Evolutionary conservation across 805 yeast species (phyloP), one percentile per base, ranked within the genome.

Genomic region (Metschnikowia lunata): DNA sequence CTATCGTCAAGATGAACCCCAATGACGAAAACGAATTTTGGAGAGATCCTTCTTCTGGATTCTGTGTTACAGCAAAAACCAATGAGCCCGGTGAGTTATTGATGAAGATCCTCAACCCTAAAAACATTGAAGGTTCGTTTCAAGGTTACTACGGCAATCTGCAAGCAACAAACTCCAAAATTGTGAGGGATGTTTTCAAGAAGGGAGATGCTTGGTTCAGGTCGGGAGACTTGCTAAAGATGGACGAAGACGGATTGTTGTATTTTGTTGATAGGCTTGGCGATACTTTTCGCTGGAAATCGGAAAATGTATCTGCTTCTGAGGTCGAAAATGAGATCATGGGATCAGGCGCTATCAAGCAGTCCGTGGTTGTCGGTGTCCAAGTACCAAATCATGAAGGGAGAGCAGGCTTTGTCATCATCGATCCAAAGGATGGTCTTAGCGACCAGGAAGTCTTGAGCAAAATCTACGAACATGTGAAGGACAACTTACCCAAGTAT

Each of bases 211-310:
- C 95, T 1, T 90, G 88, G 85, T 84, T 85, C 57, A 75, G 97
- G 58, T 78, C 88, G 26, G 97, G 97, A 35, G 98, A 90, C 62
- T 72, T 90, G 52, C 71, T 91, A 58, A 79, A 71, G 54, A 66
- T 73, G 60, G 96, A 88, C 62, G 71, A 71, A 27, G 75, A 82
- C 51, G 85, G 88, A 0, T 66, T 83, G 51, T 74, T 85, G 61
- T 88, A 84, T 64, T 90, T 90, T 63, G 88, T 89, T 36, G 98
- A 90, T 69, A 74, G 98, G 58, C 67, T 91, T 58, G 98, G 98
- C 34, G 98, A 90, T 60, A 91, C 97, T 0, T 90, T 86, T 70
- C 75, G 98, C 55, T 90, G 98, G 98, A 91, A 88, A 67, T 85
- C 95, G 2, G 98, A 90, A 67, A 90, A 90, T 62, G 97, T 91